Evolutionary conservation across 192 early-diverging fungal genomes (phyloP), one percentile per base, ranked within the genome.

Genomic region (Mortierella antarctica): DNA sequence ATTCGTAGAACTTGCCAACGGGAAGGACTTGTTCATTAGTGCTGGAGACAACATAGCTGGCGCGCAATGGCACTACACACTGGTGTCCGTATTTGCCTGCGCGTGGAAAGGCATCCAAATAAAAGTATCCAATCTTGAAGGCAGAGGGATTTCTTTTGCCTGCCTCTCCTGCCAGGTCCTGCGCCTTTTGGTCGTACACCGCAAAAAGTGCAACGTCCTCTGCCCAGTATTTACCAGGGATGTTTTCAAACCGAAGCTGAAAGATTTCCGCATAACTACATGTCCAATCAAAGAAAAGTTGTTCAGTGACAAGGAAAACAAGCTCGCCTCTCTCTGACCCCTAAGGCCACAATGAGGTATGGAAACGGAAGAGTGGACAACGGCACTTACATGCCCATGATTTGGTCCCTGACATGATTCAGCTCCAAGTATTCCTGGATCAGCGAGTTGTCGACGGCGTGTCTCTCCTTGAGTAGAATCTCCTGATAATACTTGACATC

Each of bases 131-230:
- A 47, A 80, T 67, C 65, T 80, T 80, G 65, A 72, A 80, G 6
- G 50, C 53, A 17, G 62, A 64, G 4, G 65, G 63, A 46, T 63
- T 47, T 40, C 57, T 59, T n/a, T 46, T 52, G 45, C 57, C 65
- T 5, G 40, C 55, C 21, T 72, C 65, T 41, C 70, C 77, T 31
- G 70, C 69, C 7, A 62, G 85, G 44, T 82, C 83, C n/a, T 79
- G 73, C 7, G 89, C 85, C 46, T 82, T 82, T 53, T 84, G 84
- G 81, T 94, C 93, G 83, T 90, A 94, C 55, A 93, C 92, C 57
- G 93, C 92, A 69, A 88, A 93, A 74, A 93, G 73, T 42, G 90
- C 85, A 9, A 95, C 95, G 74, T 96, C 93, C n/a, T 76, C 76
- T 41, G 95, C 94, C 94, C 94, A 96, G 18, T 80, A 80, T 42